Evolutionary conservation across 768 basidiomycete species (phyloP), one percentile per base, ranked within the genome.

Genomic region (Solioccasus polychromus): DNA sequence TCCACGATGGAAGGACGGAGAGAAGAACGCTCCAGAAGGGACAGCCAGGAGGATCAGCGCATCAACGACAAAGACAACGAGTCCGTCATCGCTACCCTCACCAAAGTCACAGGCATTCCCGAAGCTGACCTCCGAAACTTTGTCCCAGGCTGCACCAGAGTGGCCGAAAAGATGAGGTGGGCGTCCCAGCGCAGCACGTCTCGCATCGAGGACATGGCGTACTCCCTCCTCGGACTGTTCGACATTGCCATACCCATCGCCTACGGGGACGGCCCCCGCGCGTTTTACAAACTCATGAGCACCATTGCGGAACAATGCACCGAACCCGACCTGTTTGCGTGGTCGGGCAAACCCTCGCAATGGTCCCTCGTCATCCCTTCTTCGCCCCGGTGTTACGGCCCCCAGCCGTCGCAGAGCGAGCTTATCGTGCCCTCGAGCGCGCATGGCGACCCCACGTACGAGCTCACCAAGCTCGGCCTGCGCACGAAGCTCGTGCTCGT

Each of bases 141-240:
- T 24, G 42, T 41, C 40, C 60, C 53, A 5, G 14, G 49, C 3
- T 60, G 53, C 26, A 51, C 49, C 23, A 32, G 53, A 35, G 25
- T 62, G 6, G 25, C 49, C 4, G 60, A 61, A 44, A 62, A 56
- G 48, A 60, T 60, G 60, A 39, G 39, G 17, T 60, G 59, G 60
- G 53, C 51, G 7, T 59, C 59, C 10, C 47, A 53, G 19, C 59
- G 59, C 14, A 30, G 35, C 31, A 53, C 60, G 4, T 45, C 57
- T n/a, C 57, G 57, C 12, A 47, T 43, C 9, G 60, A 61, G 35
- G 59, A 61, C 48, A 37, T 35, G 29, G 59, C 59, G 0, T 62
- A 62, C 38, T 58, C 57, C 12, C 53, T 60, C 9, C 45, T 62
- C 8, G 60, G 54, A 3, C 49, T 61, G 17, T 52, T 61, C 35